phyloP scores from a whole-genome alignment of 2,329 filamentous ascomycete species.

The Knufia fluminis region DNA sequence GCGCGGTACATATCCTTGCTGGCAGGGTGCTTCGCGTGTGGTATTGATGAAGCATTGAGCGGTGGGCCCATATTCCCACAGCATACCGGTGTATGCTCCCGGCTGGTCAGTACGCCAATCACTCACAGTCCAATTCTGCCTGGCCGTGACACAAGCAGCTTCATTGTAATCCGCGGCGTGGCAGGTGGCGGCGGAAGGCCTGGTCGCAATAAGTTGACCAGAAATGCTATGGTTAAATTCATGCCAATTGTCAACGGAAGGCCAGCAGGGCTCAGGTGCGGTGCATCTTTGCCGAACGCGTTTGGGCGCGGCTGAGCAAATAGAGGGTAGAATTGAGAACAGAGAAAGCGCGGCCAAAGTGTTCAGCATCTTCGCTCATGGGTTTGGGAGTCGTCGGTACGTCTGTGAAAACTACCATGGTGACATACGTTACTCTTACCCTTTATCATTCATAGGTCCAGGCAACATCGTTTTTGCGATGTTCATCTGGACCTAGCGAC shows the following conservation, averaged over 20 bases:
- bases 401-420: too few relatives aligned
- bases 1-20: slow-evolving; percentile 23
- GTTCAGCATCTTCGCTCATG: background rate
- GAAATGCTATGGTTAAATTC: slow-evolving; percentile 27
- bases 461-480: too few relatives aligned
- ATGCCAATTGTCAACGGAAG: slow-evolving; percentile 24
- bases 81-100: slow-evolving; percentile 24
- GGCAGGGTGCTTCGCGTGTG: slow-evolving; percentile 17
- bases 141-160: slow-evolving; percentile 13
- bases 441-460: too few relatives aligned
- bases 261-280: slow-evolving; percentile 28
- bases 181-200: slow-evolving; percentile 23
- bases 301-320: background rate
- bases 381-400: too few relatives aligned
- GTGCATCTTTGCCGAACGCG: background rate
- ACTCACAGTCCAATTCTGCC: slow-evolving; percentile 17
- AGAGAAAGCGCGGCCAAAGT: background rate
- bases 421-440: too few relatives aligned
- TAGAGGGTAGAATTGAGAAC: background rate
- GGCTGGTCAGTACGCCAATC: slow-evolving; percentile 22
- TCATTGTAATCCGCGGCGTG: slow-evolving; percentile 13
- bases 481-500: too few relatives aligned
- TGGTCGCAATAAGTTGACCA: slow-evolving; percentile 28
- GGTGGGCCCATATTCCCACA: slow-evolving; percentile 25
- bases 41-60: slow-evolving; percentile 26